phyloP scores from a whole-genome alignment of 768 basidiomycete species.

The Psilocybe cyanescens region DNA sequence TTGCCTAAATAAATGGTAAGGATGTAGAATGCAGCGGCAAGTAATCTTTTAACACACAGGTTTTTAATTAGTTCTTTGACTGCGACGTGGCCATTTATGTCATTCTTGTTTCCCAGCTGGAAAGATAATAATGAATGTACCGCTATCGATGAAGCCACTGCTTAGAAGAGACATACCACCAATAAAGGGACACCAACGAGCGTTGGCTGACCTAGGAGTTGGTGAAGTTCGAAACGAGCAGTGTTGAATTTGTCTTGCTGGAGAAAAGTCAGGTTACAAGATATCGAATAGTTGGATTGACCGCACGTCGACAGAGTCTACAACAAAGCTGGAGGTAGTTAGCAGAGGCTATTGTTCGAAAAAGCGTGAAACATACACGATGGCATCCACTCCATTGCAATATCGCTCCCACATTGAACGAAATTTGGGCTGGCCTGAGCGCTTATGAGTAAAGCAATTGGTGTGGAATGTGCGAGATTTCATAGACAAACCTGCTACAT shows the following conservation, averaged over 20 bases:
- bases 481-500: slow-evolving; percentile 75
- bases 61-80: slow-evolving; percentile 85
- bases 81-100: slow-evolving; percentile 72
- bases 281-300: neutral
- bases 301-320: slow-evolving; percentile 87
- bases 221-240: slow-evolving; percentile 83
- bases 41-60: slow-evolving; percentile 50
- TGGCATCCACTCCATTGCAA: slow-evolving; percentile 90
- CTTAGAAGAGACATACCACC: slow-evolving; percentile 57
- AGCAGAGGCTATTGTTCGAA: neutral
- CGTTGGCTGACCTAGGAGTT: slow-evolving; percentile 68
- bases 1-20: slow-evolving; percentile 45
- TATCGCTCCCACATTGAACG: slow-evolving; percentile 96
- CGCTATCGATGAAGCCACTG: neutral
- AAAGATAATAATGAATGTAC: neutral
- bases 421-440: slow-evolving; percentile 85
- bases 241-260: slow-evolving; percentile 84
- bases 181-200: slow-evolving; percentile 78
- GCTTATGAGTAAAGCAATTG: slow-evolving; percentile 11
- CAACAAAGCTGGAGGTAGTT: slow-evolving; percentile 72
- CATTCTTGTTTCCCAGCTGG: slow-evolving; percentile 91
- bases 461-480: neutral
- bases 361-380: slow-evolving; percentile 63
- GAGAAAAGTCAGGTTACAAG: neutral
- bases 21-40: neutral